A percentile compares a stretch with the other conserved stretches of the same genome.
phyloP scores from a whole-genome alignment of 768 basidiomycete species.

The Mycena kentingensis region DNA sequence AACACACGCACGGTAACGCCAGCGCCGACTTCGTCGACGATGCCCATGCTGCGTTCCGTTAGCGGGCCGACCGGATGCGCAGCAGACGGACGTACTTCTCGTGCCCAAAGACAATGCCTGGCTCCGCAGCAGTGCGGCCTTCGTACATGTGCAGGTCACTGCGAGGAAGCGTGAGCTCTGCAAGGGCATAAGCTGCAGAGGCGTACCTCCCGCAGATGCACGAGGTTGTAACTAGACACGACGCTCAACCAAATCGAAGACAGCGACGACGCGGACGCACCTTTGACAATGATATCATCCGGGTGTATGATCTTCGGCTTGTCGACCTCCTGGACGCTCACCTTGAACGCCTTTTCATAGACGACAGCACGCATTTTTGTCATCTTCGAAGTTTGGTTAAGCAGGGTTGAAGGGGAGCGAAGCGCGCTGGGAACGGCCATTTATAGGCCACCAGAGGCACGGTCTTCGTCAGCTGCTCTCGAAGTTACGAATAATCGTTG shows the following conservation, averaged over 20 bases:
- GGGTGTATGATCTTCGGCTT: slow-evolving; percentile 52
- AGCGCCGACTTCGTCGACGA: slow-evolving; percentile 50
- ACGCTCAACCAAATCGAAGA: slow-evolving; percentile 3
- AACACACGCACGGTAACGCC: slow-evolving; percentile 42
- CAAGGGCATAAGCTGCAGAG: neutral
- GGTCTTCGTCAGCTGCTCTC: no score
- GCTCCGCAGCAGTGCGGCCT: slow-evolving; percentile 51
- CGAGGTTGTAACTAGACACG: slow-evolving; percentile 47
- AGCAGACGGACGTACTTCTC: slow-evolving; percentile 42
- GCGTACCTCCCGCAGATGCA: slow-evolving; percentile 53
- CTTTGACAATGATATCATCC: slow-evolving; percentile 54
- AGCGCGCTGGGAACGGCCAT: no score
- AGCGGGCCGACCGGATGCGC: neutral
- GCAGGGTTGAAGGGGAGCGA: no score
- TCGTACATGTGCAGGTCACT: slow-evolving; percentile 61
- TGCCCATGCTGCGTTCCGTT: slow-evolving; percentile 42
- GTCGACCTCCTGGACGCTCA: slow-evolving; percentile 47
- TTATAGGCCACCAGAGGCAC: no score
- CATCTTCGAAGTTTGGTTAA: no score
- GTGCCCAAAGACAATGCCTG: slow-evolving; percentile 56
- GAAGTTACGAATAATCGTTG: no score
- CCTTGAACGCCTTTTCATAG: slow-evolving; percentile 51
- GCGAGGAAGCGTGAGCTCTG: neutral
- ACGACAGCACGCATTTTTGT: slow-evolving; percentile 52
- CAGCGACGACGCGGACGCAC: slow-evolving; percentile 24